Conservation (phyloP, 257 asterid genomes). For the Craterostigma plantagineum region DNA sequence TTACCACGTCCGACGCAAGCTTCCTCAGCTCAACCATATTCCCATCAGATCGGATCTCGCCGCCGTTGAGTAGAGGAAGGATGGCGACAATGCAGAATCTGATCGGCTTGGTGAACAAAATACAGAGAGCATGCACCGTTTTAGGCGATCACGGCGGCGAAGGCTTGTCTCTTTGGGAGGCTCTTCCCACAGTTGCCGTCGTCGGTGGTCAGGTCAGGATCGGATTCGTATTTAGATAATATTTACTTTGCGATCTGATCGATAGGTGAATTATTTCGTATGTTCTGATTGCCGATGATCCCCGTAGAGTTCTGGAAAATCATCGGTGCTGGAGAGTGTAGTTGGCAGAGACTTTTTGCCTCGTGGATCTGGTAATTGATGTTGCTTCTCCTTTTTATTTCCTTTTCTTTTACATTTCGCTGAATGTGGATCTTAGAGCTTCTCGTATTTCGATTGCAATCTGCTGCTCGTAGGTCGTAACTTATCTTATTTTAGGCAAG, state of each 20-base stretch:
- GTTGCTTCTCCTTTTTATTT: background rate
- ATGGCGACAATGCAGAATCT: conserved; percentile 94
- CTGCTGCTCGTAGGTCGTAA: too few species aligned
- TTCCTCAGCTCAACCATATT: too few species aligned
- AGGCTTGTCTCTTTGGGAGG: conserved; percentile 95
- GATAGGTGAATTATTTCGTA: too few species aligned
- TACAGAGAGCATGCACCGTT: conserved; percentile 92
- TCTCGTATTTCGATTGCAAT: too few species aligned
- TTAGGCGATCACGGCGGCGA: conserved; percentile 99
- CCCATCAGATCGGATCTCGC: too few species aligned
- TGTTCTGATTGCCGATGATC: background rate
- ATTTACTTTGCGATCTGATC: too few species aligned
- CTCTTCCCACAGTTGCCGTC: conserved; percentile 96
- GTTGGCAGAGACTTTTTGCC: conserved; percentile 95
- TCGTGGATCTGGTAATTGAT: conserved; percentile 97
- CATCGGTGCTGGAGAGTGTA: conserved; percentile 88
- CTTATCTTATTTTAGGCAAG: too few species aligned
- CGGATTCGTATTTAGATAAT: too few species aligned
- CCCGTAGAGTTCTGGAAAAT: conserved; percentile 82
- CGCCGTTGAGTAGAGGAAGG: background rate
- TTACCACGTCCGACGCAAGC: too few species aligned
- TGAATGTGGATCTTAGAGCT: conserved; percentile 2
- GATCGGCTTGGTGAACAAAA: conserved; percentile 81
- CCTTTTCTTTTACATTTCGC: background rate
- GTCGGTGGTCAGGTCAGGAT: conserved; percentile 85